Percentiles rank a stretch among this genome's conserved stretches.
These are phyloP conservation scores for Arachnomyces sp. DNA, from an alignment of 2,329 filamentous ascomycete species.

Conservation along the genomic window DNA sequence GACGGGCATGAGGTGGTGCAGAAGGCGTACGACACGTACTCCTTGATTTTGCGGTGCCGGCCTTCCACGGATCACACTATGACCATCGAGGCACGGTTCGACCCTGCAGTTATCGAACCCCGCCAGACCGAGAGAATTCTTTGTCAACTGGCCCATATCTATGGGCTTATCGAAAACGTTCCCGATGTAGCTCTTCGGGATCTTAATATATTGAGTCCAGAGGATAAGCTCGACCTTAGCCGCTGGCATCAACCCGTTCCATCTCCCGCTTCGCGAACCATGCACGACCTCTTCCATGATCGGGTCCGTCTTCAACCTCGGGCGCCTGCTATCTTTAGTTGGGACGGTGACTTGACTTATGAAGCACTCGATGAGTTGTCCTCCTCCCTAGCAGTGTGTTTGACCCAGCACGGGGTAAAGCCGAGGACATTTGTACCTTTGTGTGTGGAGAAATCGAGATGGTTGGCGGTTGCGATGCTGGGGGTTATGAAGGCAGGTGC, in stretches of 20 bases:
- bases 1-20: background rate
- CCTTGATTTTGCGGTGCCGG: too few relatives aligned
- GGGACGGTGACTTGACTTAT: constrained; percentile 4
- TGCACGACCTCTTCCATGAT: background rate
- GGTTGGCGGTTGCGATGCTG: background rate
- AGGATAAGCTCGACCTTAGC: background rate
- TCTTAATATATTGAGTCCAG: constrained; percentile 1
- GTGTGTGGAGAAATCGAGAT: constrained; percentile 2
- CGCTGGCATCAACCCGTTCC: constrained; percentile 2
- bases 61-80: too few relatives aligned
- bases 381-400: background rate
- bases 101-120: constrained; percentile 7
- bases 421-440: background rate
- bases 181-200: background rate
- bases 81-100: constrained; percentile 3
- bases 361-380: constrained; percentile 1
- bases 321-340: constrained; percentile 1
- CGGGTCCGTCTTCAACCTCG: constrained; percentile 1
- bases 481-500: constrained; percentile 6
- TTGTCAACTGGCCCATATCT: constrained; percentile 9
- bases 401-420: constrained; percentile 1
- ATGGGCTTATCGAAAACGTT: constrained; percentile 9
- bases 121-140: constrained; percentile 10
- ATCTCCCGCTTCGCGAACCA: background rate
- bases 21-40: too few relatives aligned